phyloP scores from a whole-genome alignment of 208 protist genomes.

The Angomonas ambiguus region DNA sequence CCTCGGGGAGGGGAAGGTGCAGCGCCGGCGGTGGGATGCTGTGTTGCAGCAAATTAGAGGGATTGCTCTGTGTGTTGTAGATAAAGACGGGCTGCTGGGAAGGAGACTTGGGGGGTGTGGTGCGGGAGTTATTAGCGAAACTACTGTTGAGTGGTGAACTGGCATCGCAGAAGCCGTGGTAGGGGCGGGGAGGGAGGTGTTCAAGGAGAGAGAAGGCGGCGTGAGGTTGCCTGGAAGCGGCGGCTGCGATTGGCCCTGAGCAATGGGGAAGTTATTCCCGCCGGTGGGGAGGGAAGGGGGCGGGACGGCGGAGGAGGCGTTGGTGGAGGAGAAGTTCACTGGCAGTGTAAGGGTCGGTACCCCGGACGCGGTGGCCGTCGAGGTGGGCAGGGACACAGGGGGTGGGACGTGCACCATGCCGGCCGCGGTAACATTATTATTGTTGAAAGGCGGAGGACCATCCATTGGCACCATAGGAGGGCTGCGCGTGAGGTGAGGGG shows the following conservation, averaged over 20 bases:
- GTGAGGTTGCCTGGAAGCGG: slow-evolving; percentile 16
- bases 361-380: slow-evolving; percentile 1
- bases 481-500: background rate
- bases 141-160: background rate
- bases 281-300: background rate
- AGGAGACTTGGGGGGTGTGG: background rate
- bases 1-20: background rate
- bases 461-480: background rate
- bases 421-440: background rate
- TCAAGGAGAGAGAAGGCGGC: slow-evolving; percentile 14
- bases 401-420: background rate
- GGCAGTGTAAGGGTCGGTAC: background rate
- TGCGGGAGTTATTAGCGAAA: background rate
- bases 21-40: slow-evolving; percentile 4
- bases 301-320: slow-evolving; percentile 1
- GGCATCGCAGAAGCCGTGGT: slow-evolving; percentile 22
- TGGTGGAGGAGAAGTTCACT: background rate
- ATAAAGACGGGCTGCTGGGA: background rate
- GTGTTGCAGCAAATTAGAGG: background rate
- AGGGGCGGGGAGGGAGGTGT: no score
- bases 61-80: background rate
- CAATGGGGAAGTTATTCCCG: background rate
- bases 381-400: background rate
- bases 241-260: background rate
- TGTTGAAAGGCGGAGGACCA: background rate